A percentile compares a stretch with the other conserved stretches of the same genome.
Evolutionary conservation across 169 alveolate genomes (phyloP).

Genomic region (Babesia sp.): DNA sequence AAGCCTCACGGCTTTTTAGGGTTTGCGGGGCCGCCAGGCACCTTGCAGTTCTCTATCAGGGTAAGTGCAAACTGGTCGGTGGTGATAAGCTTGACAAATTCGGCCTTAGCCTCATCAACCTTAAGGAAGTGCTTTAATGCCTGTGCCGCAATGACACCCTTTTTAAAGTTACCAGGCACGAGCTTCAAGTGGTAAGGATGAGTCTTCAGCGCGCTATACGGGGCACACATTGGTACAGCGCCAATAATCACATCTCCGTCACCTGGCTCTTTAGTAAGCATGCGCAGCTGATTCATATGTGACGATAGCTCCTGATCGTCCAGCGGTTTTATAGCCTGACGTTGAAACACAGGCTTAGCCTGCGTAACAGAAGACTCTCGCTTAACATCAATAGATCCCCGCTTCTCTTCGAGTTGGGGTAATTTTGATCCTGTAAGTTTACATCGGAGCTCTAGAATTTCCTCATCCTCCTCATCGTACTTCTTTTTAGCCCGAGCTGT

Average conservation of each 20-base stretch:
- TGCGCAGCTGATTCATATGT: constrained; percentile 59
- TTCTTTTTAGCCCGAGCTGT: constrained; percentile 39
- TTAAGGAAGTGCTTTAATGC: constrained; percentile 59
- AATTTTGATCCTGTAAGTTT: constrained; percentile 52
- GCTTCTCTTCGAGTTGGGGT: neutral
- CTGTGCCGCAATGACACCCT: constrained; percentile 75
- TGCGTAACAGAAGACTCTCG: neutral
- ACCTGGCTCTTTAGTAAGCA: constrained; percentile 30
- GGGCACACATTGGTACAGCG: constrained; percentile 70
- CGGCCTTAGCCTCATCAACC: constrained; percentile 43
- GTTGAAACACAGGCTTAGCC: constrained; percentile 11
- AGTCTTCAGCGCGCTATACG: constrained; percentile 46
- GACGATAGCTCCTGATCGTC: constrained; percentile 47
- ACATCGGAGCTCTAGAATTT: constrained; percentile 56
- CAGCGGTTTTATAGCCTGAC: constrained; percentile 34
- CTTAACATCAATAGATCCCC: neutral
- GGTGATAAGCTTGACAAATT: constrained; percentile 53
- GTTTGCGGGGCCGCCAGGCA: constrained; percentile 12
- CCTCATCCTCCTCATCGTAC: constrained; percentile 66
- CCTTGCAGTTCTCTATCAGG: constrained; percentile 66
- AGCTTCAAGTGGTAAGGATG: constrained; percentile 55
- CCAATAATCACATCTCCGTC: constrained; percentile 46
- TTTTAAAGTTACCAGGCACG: constrained; percentile 75
- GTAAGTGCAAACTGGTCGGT: constrained; percentile 63
- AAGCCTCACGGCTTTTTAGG: neutral